A percentile compares a stretch with the other conserved stretches of the same genome.
phyloP scores from a whole-genome alignment of 2,329 filamentous ascomycete species.

The Monosporascus sp. region DNA sequence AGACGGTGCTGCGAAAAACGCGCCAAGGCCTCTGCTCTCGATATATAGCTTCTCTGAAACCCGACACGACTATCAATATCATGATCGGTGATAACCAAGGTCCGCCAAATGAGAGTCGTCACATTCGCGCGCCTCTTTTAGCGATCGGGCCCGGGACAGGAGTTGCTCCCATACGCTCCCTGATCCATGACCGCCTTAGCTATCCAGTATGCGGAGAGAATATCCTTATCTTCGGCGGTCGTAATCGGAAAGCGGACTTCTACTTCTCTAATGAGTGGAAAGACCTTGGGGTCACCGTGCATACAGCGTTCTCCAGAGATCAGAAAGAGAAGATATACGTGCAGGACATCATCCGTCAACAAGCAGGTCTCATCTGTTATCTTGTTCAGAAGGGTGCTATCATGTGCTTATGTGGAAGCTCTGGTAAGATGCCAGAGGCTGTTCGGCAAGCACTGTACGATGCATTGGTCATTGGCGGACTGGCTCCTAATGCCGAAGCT shows the following conservation, averaged over 20 bases:
- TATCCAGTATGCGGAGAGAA: conserved; percentile 14
- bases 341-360: conserved; percentile 45
- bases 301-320: conserved; percentile 67
- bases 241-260: conserved; percentile 69
- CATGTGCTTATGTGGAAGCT: conserved; percentile 51
- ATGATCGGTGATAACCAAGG: conserved; percentile 43
- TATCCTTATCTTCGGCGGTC: conserved; percentile 78
- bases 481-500: conserved; percentile 27
- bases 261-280: conserved; percentile 78
- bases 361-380: conserved; percentile 31
- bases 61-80: conserved; percentile 55
- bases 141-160: conserved; percentile 84
- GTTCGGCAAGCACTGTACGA: conserved; percentile 48
- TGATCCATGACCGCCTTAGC: conserved; percentile 67
- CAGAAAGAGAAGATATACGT: conserved; percentile 52
- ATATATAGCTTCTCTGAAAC: conserved; percentile 64
- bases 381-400: conserved; percentile 36
- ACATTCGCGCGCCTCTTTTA: conserved; percentile 51
- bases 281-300: conserved; percentile 42
- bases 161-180: conserved; percentile 73
- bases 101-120: conserved; percentile 13
- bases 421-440: conserved; percentile 52
- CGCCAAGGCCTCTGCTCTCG: conserved; percentile 85
- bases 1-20: conserved; percentile 77
- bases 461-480: conserved; percentile 34